Base-by-base conservation (phyloP, 805 yeast genomes). In the Tetrapisispora nanseiensis region DNA sequence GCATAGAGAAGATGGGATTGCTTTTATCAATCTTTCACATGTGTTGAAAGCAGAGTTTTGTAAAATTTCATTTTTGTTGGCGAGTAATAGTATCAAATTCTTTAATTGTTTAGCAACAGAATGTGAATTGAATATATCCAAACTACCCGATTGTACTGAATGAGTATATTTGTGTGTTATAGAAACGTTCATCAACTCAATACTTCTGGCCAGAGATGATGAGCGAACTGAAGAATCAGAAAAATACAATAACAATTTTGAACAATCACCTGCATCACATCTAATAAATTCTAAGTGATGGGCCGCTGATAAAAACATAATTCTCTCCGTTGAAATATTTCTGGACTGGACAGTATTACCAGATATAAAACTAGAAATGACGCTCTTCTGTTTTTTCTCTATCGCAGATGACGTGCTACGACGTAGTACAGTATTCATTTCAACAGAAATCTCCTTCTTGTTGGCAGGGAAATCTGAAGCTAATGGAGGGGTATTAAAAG, bases 381-480 rank as follows among this genome's bases (percentile, higher is more conserved):
- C 71, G 40, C 73, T 80, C 43, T 78, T 78, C 58, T 87, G 95
- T 46, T 80, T 76, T 59, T 78, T 83, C 37, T 83, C 78, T 46
- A 84, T 84, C 44, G 77, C 79, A 52, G 82, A 82, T 2, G 95
- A 84, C 0, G 95, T 80, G 12, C 95, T 95, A 47, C 97, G 74
- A 56, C 95, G 76, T 41, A 92, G 70, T 23, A 92, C 86, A 1
- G 95, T 82, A 57, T 92, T 92, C 68, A 92, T 72, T 54, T 92
- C 97, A 47, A 92, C 71, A 2, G 95, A 86, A 16, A 95, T 86
- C 58, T 92, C 98, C 11, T 90, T 81, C 55, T 87, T 79, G 56
- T 82, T 79, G 63, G 87, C 77, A 3, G 89, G 79, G 15, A 72
- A 67, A 52, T 84, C 94, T 2, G 92, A 80, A 0, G 95, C 95